A percentile compares a stretch with the other conserved stretches of the same genome.
phyloP scores from a whole-genome alignment of 257 asterid species.

The Gentiana macrophylla region DNA sequence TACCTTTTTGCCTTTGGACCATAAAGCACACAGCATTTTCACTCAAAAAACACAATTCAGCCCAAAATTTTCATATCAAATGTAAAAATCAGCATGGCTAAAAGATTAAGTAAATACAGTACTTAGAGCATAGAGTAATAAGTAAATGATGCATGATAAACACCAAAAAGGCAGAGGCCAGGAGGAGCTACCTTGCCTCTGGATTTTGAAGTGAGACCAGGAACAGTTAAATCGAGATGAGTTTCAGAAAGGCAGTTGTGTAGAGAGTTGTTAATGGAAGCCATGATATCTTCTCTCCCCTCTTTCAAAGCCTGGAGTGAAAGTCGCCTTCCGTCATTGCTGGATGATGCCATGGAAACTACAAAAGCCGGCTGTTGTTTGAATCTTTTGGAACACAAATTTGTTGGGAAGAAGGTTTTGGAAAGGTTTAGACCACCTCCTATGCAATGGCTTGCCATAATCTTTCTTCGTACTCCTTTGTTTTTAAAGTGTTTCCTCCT shows the following conservation, averaged over 20 bases:
- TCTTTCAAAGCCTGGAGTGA: conserved; percentile 23
- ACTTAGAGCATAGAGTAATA: neutral
- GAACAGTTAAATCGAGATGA: conserved; percentile 56
- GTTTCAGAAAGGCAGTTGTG: conserved; percentile 73
- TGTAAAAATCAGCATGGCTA: too few species aligned
- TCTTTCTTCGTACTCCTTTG: too few species aligned
- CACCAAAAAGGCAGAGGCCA: neutral
- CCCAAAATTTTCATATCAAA: too few species aligned
- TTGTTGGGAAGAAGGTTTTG: conserved; percentile 23
- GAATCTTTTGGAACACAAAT: conserved; percentile 4
- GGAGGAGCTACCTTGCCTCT: conserved; percentile 63
- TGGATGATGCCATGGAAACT: conserved; percentile 25
- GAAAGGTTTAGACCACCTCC: conserved; percentile 33
- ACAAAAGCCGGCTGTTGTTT: conserved; percentile 18
- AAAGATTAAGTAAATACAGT: too few species aligned
- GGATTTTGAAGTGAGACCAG: conserved; percentile 61
- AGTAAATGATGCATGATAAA: too few species aligned
- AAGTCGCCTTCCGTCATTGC: conserved; percentile 16
- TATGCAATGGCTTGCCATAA: conserved; percentile 6
- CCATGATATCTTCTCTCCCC: conserved; percentile 47
- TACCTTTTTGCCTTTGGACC: too few species aligned
- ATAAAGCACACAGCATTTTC: too few species aligned
- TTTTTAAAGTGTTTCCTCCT: too few species aligned
- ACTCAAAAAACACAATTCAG: too few species aligned
- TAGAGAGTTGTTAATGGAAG: conserved; percentile 38